Evolutionary conservation across 345 rosid species (phyloP), one percentile per base, ranked within the genome.

Genomic region (Camelina sativa): DNA sequence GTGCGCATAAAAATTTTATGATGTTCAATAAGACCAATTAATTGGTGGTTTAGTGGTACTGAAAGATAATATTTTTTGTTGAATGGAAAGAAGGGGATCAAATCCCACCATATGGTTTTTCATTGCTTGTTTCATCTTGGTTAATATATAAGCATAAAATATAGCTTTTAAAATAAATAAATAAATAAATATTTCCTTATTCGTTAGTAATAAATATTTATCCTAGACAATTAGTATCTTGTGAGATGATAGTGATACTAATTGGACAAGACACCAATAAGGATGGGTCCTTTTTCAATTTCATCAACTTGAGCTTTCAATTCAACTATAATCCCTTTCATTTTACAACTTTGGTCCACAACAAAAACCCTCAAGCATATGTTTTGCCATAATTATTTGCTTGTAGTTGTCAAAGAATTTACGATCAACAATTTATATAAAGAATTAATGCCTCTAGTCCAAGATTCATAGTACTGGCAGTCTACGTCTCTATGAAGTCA

Each of bases 301-400:
- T 72, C 25, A 9, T 55, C 53, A 75, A 60, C 46, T 67, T 51
- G 79, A 55, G 57, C 71, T 55, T 65, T 64, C 65, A 65, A 11
- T 43, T 64, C 71, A 64, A 58, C 68, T 55, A 32, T 34, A 65
- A 23, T 64, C 63, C 11, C 63, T 54, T 73, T 55, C 70, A 34
- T 54, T 73, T 51, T 55, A 34, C 71, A 37, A 23, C 19, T 46
- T 38, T 56, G 65, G 16, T 64, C 65, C 57, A 54, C 64, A 43
- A 30, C 8, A 41, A 63, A 41, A 63, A 63, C 30, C 52, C 38
- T 35, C 56, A 54, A 55, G 58, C 65, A 34, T 44, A n/a, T 55
- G 57, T 34, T 20, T 20, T 64, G 25, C 50, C 50, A 56, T 55
- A 43, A 44, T 64, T 64, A 22, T 20, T 12, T 34, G 65, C 50